These are phyloP conservation scores for Aspergillus diversus DNA, from an alignment of 495 filamentous ascomycete species.

Conservation along the genomic window DNA sequence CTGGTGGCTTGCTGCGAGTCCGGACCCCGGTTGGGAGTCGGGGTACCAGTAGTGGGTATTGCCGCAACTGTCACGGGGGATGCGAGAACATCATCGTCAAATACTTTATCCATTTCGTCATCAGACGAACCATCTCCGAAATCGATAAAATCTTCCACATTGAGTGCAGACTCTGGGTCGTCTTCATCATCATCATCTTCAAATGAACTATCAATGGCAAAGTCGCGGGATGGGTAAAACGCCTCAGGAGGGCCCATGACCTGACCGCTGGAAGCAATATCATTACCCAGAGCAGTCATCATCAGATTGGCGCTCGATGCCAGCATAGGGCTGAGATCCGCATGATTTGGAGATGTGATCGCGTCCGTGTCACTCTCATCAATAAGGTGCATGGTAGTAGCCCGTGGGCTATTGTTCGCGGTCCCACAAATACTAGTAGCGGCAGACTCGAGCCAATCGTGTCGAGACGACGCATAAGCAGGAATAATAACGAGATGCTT, in stretches of 20 bases:
- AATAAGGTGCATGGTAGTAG: constrained; percentile 51
- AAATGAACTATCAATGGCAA: constrained; percentile 57
- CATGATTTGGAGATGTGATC: constrained; percentile 49
- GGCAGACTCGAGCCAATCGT: constrained; percentile 53
- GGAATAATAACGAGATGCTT: constrained; percentile 73
- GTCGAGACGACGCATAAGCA: constrained; percentile 51
- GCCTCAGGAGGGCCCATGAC: constrained; percentile 75
- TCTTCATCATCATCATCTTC: constrained; percentile 64
- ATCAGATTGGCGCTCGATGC: constrained; percentile 73
- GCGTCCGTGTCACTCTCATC: constrained; percentile 57
- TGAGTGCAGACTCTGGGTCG: constrained; percentile 66
- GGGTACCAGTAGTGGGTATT: constrained; percentile 44
- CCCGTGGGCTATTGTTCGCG: constrained; percentile 57
- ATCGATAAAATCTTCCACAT: constrained; percentile 73
- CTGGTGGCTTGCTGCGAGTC: constrained; percentile 54
- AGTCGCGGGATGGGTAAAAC: constrained; percentile 70
- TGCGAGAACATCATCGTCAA: constrained; percentile 43
- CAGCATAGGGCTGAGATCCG: constrained; percentile 61
- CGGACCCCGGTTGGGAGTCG: constrained; percentile 54
- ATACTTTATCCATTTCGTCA: constrained; percentile 47
- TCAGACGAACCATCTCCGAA: constrained; percentile 66
- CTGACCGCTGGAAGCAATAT: constrained; percentile 64
- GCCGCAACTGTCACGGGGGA: constrained; percentile 42
- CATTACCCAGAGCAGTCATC: constrained; percentile 68
- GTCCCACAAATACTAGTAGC: constrained; percentile 55